Conservation (phyloP, 2,329 filamentous ascomycete genomes). For the Nectriaceae sp. region DNA sequence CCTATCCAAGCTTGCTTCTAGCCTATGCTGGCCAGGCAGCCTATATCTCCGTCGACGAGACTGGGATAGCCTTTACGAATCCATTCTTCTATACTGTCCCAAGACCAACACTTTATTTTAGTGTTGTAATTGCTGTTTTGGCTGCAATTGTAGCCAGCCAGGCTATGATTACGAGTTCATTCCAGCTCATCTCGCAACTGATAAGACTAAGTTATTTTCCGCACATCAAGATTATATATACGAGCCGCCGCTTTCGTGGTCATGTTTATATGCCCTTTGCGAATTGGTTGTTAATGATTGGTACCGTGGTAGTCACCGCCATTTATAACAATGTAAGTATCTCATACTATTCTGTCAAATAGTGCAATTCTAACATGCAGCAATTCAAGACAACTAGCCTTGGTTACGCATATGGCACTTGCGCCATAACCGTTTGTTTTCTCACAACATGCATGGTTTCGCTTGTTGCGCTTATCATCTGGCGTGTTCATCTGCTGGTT, state of each 20-base stretch:
- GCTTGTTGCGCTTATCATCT: not conserved
- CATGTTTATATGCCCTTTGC: not conserved
- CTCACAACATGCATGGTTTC: not conserved
- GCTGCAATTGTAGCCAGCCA: conserved; percentile 75
- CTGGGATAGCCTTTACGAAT: conserved; percentile 45
- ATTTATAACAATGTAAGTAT: not conserved
- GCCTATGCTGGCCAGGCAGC: conserved; percentile 73
- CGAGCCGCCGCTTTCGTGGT: not conserved
- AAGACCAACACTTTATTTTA: conserved; percentile 66
- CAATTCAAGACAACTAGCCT: not conserved
- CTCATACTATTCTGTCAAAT: too few species aligned
- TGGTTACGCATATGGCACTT: not conserved
- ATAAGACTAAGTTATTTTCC: not conserved
- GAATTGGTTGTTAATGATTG: not conserved
- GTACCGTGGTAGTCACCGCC: not conserved
- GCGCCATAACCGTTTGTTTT: not conserved
- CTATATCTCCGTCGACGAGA: conserved; percentile 62
- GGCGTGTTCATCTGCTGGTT: not conserved
- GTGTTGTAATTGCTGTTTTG: conserved; percentile 65
- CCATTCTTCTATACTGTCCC: conserved; percentile 73
- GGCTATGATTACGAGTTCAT: conserved; percentile 74
- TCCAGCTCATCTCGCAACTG: conserved; percentile 45
- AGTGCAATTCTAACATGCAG: conserved; percentile 30
- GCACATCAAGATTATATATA: not conserved
- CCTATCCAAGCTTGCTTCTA: conserved; percentile 64